These are phyloP conservation scores for Trametes cubensis DNA, from an alignment of 768 basidiomycete species.

Conservation along the genomic window DNA sequence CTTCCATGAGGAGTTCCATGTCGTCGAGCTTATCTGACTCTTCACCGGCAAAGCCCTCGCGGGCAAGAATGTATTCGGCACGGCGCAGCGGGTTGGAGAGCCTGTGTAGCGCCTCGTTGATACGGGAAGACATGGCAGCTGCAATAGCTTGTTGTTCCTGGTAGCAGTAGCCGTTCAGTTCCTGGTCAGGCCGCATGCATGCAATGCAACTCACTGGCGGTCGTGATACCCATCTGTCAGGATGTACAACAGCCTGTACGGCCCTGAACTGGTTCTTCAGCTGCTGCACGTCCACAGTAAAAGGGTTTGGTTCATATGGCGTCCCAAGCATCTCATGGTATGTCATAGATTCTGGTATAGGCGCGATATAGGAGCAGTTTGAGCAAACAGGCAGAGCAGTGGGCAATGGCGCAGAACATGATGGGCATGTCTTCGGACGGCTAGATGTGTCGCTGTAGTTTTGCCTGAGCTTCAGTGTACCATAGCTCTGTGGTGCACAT, in stretches of 20 bases:
- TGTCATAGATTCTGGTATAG: constrained; percentile 54
- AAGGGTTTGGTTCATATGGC: constrained; percentile 65
- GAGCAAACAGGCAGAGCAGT: constrained; percentile 75
- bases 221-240: constrained; percentile 73
- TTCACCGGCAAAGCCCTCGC: constrained; percentile 56
- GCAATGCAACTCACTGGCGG: constrained; percentile 40
- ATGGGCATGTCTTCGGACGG: constrained; percentile 49
- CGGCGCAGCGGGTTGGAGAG: constrained; percentile 74
- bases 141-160: constrained; percentile 64
- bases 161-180: background rate
- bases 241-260: constrained; percentile 80
- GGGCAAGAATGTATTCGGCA: constrained; percentile 77
- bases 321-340: constrained; percentile 74
- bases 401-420: constrained; percentile 61
- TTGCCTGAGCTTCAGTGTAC: background rate
- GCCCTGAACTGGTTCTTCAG: constrained; percentile 69
- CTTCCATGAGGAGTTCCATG: constrained; percentile 66
- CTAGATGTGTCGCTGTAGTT: background rate
- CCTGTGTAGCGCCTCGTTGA: constrained; percentile 83
- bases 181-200: constrained; percentile 5
- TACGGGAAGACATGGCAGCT: constrained; percentile 65
- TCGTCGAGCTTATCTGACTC: constrained; percentile 80
- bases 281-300: constrained; percentile 60
- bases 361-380: constrained; percentile 68
- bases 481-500: background rate